phyloP scores from a whole-genome alignment of 495 filamentous ascomycete genomes.

The Penicillium antarcticum region DNA sequence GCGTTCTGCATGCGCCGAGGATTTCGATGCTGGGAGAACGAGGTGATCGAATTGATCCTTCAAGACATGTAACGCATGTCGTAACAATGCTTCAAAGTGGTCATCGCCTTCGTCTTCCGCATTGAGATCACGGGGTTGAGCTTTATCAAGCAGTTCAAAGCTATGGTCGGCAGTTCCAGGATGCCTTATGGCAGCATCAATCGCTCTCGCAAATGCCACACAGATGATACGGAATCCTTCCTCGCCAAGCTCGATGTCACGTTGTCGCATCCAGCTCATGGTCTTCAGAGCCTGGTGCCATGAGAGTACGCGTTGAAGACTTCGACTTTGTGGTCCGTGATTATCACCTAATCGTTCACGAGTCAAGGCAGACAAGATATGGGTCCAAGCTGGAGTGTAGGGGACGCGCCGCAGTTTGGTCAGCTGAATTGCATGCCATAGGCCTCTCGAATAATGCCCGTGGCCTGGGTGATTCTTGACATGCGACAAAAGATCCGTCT shows the following conservation, averaged over 20 bases:
- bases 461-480: constrained; percentile 14
- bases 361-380: constrained; percentile 30
- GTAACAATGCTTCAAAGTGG: constrained; percentile 28
- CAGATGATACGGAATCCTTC: constrained; percentile 47
- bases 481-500: constrained; percentile 19
- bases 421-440: constrained; percentile 45
- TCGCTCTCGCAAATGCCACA: constrained; percentile 38
- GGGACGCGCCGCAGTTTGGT: constrained; percentile 27
- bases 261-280: constrained; percentile 36
- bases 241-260: constrained; percentile 36
- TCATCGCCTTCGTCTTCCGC: constrained; percentile 7
- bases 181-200: constrained; percentile 27
- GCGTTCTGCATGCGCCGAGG: constrained; percentile 21
- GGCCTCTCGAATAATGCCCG: constrained; percentile 22
- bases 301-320: constrained; percentile 32
- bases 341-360: constrained; percentile 15
- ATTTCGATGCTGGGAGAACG: constrained; percentile 28
- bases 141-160: constrained; percentile 14
- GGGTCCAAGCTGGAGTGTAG: constrained; percentile 39
- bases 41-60: constrained; percentile 38
- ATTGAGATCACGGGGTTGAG: constrained; percentile 5
- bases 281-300: constrained; percentile 40
- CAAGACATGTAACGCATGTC: constrained; percentile 28
- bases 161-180: constrained; percentile 25
- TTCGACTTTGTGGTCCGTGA: constrained; percentile 14